Evolutionary conservation across 2,329 filamentous ascomycete species (phyloP).

Genomic region (Bimuria novae-zelandiae): DNA sequence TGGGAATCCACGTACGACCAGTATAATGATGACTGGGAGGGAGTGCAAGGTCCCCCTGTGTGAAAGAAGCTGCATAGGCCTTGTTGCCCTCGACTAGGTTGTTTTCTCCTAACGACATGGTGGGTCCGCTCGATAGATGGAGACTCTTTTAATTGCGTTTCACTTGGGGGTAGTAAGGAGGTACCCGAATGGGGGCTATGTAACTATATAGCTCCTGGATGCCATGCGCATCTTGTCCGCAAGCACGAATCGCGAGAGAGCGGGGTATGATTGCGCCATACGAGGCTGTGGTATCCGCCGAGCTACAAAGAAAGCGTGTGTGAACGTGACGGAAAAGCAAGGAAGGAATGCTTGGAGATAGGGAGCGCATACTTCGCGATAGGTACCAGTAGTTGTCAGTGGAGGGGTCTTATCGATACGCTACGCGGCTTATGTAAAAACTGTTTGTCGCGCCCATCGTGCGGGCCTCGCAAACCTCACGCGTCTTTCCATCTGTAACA

Average conservation of each 20-base stretch:
- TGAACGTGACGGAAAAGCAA: not conserved
- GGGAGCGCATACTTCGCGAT: not conserved
- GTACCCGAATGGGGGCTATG: constrained; percentile 5
- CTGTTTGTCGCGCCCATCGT: not conserved
- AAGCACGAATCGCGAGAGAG: constrained; percentile 18
- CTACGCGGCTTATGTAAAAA: no score
- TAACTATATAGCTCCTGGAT: not conserved
- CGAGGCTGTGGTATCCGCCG: not conserved
- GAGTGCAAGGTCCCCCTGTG: constrained; percentile 67
- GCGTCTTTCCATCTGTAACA: not conserved
- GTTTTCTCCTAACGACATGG: constrained; percentile 56
- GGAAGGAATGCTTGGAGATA: not conserved
- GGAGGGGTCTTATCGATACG: no score
- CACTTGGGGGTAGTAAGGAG: constrained; percentile 7
- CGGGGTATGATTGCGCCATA: constrained; percentile 17
- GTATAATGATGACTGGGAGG: constrained; percentile 73
- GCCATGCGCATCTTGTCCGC: constrained; percentile 10
- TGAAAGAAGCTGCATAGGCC: constrained; percentile 63
- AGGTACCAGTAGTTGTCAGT: no score
- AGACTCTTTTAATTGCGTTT: not conserved
- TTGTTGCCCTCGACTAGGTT: constrained; percentile 63
- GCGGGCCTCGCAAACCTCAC: not conserved
- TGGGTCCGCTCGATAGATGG: not conserved
- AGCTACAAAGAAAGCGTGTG: no score
- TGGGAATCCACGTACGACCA: constrained; percentile 62